phyloP scores from a whole-genome alignment of 140 eudicot species.

The Anethum foeniculum region DNA sequence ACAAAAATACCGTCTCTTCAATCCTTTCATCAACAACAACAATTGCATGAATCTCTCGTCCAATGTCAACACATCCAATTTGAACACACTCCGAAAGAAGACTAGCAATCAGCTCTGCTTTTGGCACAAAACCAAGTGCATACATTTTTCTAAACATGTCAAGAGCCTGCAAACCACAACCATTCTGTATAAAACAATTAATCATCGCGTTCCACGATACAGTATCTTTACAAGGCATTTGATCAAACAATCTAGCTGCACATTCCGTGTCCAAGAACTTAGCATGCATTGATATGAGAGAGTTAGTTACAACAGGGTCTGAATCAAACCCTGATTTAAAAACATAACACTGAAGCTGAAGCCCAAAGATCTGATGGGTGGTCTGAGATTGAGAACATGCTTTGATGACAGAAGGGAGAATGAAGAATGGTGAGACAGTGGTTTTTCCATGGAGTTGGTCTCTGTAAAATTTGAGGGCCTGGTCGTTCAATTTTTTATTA shows the following conservation, averaged over 20 bases:
- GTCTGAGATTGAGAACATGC: conserved; percentile 39
- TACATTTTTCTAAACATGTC: conserved; percentile 39
- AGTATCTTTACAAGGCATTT: conserved; percentile 49
- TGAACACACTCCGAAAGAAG: conserved; percentile 33
- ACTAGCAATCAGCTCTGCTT: conserved; percentile 58
- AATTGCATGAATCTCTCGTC: conserved; percentile 51
- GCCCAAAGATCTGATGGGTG: conserved; percentile 27
- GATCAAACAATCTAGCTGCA: conserved; percentile 53
- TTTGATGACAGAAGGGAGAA: conserved; percentile 67
- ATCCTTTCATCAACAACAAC: conserved; percentile 36
- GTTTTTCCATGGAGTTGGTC: conserved; percentile 33
- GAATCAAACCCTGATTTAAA: conserved; percentile 37
- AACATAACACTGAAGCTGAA: conserved; percentile 43
- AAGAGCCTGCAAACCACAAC: conserved; percentile 31
- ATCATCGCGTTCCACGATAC: conserved; percentile 61
- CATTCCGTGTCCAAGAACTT: conserved; percentile 27
- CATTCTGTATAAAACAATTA: conserved; percentile 38
- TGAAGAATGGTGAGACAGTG: conserved; percentile 12
- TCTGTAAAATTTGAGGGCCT: conserved; percentile 46
- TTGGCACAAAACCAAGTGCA: conserved; percentile 38
- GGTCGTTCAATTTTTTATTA: conserved; percentile 20
- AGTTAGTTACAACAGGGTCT: conserved; percentile 44
- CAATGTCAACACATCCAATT: conserved; percentile 22
- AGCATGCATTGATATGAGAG: conserved; percentile 43
- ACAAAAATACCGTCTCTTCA: conserved; percentile 33